Conservation (phyloP, 1,139 yeast species). For the Yamadazyma sp. region DNA sequence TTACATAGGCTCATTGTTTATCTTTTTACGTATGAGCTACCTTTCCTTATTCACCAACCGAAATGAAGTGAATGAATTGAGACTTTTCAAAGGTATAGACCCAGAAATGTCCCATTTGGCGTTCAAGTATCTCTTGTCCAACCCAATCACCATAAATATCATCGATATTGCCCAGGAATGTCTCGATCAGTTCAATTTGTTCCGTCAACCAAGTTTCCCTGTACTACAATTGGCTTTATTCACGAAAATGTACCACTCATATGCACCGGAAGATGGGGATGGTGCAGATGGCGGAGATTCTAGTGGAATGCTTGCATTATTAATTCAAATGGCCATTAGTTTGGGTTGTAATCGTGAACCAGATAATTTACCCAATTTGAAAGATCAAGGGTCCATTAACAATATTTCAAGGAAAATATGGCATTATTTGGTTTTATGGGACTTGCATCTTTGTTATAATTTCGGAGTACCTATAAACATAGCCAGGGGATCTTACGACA, state of each 20-base stretch:
- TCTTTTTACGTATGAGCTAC: constrained; percentile 31
- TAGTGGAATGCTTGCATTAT: constrained; percentile 33
- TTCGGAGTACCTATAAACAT: constrained; percentile 31
- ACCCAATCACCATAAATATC: constrained; percentile 48
- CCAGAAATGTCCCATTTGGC: constrained; percentile 26
- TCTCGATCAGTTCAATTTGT: constrained; percentile 49
- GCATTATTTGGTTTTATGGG: constrained; percentile 40
- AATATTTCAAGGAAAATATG: constrained; percentile 54
- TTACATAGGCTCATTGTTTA: constrained; percentile 28
- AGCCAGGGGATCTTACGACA: constrained; percentile 23
- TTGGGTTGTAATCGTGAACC: constrained; percentile 50
- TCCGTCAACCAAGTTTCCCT: constrained; percentile 47
- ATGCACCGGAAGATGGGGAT: constrained; percentile 55
- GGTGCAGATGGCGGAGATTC: constrained; percentile 49
- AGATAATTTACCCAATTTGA: constrained; percentile 21
- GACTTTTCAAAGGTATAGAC: constrained; percentile 16
- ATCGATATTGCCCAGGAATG: constrained; percentile 53
- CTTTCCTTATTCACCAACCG: constrained; percentile 36
- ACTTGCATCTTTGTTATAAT: constrained; percentile 26
- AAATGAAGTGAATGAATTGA: constrained; percentile 26
- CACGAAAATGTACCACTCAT: constrained; percentile 36
- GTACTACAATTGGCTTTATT: constrained; percentile 49
- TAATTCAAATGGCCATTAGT: constrained; percentile 43
- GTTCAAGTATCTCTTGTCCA: constrained; percentile 41
- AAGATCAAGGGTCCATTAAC: constrained; percentile 23